Evolutionary conservation across 805 yeast species (phyloP), one percentile per base, ranked within the genome.

Genomic region (Saccharomycodes ludwigii): DNA sequence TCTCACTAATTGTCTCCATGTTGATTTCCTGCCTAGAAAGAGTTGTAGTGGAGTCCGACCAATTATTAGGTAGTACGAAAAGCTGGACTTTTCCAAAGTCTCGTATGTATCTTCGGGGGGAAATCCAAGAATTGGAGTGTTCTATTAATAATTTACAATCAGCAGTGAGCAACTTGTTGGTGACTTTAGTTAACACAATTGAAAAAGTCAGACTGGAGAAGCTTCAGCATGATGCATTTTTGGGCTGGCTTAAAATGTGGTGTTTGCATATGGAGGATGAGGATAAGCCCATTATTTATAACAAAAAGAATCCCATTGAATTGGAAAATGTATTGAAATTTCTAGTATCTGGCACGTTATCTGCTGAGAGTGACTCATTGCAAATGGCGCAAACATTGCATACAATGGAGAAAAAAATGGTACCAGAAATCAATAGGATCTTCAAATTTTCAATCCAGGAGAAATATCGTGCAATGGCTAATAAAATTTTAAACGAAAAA

Each of bases 401-500:
- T 22, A 34, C n/a, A 30, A 30, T 18, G 18, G 21, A 16, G 37
- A 34, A 27, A 13, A 24, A 7, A 16, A 11, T 16, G 29, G 30
- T 4, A 26, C 24, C 2, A 9, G 30, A 10, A 34, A 31, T 16
- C 34, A 34, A 8, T 34, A 21, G n/a, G n/a, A n/a, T n/a, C n/a
- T n/a, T n/a, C n/a, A n/a, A n/a, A n/a, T n/a, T n/a, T n/a, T n/a
- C n/a, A n/a, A n/a, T n/a, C n/a, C n/a, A n/a, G n/a, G n/a, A n/a
- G n/a, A n/a, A n/a, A n/a, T n/a, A n/a, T n/a, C n/a, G n/a, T n/a
- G n/a, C n/a, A n/a, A n/a, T 12, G 30, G 31, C 18, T 3, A 19
- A 7, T 19, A 34, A 5, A 23, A 16, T 10, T 3, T 34, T 2
- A 18, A 23, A 15, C 18, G 29, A 4, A 15, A 14, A 3, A 8